Base-by-base conservation (phyloP, 371 early-diverging fungal species). In the Mortierella sp. region DNA sequence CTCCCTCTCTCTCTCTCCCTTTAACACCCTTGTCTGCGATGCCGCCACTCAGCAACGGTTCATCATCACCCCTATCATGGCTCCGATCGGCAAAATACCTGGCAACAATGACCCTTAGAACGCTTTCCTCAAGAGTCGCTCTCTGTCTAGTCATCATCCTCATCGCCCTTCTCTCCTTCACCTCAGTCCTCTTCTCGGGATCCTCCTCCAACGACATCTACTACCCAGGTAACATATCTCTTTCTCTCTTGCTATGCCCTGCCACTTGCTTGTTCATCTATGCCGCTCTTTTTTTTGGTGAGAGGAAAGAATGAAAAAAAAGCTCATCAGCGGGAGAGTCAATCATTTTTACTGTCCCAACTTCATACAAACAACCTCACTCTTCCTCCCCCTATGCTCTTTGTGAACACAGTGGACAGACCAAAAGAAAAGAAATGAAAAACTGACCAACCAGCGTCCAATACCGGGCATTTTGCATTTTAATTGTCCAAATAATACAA, bases 181-280 rank as follows among this genome's bases (percentile, higher is more conserved):
- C 65, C 27, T 85, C 86, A 3, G 82, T 85, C 44, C 77, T 85
- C 72, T 85, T 82, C 54, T 79, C 86, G 55, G 76, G 76, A 24
- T 65, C 81, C 7, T 54, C 71, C 11, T 77, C 78, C 41, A 84
- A 81, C 48, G 85, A 84, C 75, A 81, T 84, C 41, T 84, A 84
- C 46, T 84, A 81, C 70, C 79, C 85, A 78, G 85, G 85, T 84
- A 84, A 84, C n/a, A 35, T n/a, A 38, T 70, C 12, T 65, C 24
- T 51, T 51, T 21, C 21, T 51, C 51, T 51, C 21, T 6, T 51
- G 4, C 60, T 32, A 4, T 32, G 7, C 60, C 60, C 60, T 60
- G 35, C 14, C 56, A n/a, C 38, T 65, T 65, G 63, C 5, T 16
- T 38, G 63, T 63, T 14, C 65, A 65, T 41, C 65, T 65, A 38